These are phyloP conservation scores for Asterella californica DNA, from an alignment of 225 moss, liverwort and hornwort species.

Conservation along the genomic window DNA sequence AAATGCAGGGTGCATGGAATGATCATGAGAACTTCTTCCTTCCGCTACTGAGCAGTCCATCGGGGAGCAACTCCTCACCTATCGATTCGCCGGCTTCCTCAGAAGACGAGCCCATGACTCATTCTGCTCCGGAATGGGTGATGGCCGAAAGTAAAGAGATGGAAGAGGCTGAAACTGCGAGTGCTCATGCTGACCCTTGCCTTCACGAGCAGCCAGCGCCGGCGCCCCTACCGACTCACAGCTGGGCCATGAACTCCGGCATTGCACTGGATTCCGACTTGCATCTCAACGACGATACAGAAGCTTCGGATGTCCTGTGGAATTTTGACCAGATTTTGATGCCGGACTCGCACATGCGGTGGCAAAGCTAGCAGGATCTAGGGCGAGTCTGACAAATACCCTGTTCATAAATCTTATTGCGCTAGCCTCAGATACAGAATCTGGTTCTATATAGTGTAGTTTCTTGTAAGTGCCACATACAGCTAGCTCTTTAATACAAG, in stretches of 20 bases:
- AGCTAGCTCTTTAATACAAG: no score
- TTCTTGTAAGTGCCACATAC: no score
- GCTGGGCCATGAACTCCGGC: background rate
- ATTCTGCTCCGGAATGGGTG: conserved; percentile 20
- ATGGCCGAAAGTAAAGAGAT: conserved; percentile 13
- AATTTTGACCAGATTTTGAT: conserved; percentile 12
- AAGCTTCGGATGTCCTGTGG: conserved; percentile 8
- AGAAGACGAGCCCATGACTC: conserved; percentile 15
- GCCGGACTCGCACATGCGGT: background rate
- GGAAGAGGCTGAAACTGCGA: background rate
- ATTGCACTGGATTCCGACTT: background rate
- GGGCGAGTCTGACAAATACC: background rate
- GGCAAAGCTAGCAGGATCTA: background rate
- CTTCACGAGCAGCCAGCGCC: background rate
- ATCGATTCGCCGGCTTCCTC: conserved; percentile 3
- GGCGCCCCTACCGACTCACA: background rate
- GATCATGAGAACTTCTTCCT: conserved; percentile 2
- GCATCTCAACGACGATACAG: background rate
- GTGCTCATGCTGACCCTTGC: no score
- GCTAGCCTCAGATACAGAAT: background rate
- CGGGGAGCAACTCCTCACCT: conserved; percentile 5
- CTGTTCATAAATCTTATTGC: background rate
- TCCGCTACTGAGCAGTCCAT: conserved; percentile 6
- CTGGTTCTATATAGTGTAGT: background rate
- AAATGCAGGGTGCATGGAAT: background rate